Evolutionary conservation across 1,284 basidiomycete species (phyloP), one percentile per base, ranked within the genome.

Genomic region (Neonothopanus nambi): DNA sequence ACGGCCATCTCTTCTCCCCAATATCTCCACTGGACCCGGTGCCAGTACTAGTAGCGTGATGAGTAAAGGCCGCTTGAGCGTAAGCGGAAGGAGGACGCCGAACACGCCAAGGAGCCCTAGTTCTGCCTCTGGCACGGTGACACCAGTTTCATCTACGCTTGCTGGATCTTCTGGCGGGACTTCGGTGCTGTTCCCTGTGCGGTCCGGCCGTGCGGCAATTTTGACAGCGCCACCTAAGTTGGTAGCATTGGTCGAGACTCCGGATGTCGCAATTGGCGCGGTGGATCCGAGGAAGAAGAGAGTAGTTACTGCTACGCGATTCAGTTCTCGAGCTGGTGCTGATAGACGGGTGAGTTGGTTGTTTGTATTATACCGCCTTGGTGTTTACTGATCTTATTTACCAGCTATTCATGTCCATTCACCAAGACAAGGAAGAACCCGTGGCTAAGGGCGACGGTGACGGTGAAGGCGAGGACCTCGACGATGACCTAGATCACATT

Each of bases 281-380:
- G 89, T 92, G 8, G 89, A 92, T 67, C 84, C 89, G 11, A 74
- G 78, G 67, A 92, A 92, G 77, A 76, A 88, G 59, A 74, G 92
- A 40, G 89, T 93, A 2, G 86, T 92, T 13, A 92, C 91, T 51
- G 87, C 91, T 7, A 94, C 91, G 30, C 75, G 91, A 56, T 94
- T 94, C 69, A 91, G 89, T 66, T 86, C 87, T 15, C 75, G 91
- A 47, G 75, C 79, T 4, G 91, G 91, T 7, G 91, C 91, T 21
- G 88, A 90, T 69, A 75, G 90, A 37, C 77, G 86, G 71, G 89
- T 91, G 54, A 57, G 85, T 72, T 48, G 46, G 17, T 23, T 50
- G 8, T 24, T n/a, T 48, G n/a, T 43, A 28, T 20, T 52, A 45
- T 52, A n/a, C 39, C 53, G 38, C 33, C 21, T 20, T 51, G 30